Evolutionary conservation across 495 filamentous ascomycete genomes (phyloP).

Genomic region (Recurvomyces mirabilis): DNA sequence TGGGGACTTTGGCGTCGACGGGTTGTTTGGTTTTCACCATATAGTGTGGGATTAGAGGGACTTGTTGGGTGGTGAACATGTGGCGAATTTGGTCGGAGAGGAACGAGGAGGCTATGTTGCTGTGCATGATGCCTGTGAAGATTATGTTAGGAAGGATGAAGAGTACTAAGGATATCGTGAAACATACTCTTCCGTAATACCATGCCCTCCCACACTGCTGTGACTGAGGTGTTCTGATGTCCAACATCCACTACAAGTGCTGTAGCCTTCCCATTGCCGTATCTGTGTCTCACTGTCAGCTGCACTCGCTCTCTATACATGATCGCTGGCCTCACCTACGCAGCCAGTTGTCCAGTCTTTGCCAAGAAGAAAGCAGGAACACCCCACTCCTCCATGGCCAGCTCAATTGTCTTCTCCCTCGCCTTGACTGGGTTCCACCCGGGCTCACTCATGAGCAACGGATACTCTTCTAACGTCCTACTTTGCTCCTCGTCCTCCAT

Average conservation of each 20-base stretch:
- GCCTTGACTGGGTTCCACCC: conserved; percentile 82
- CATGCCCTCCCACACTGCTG: conserved; percentile 87
- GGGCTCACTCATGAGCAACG: conserved; percentile 86
- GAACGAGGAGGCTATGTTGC: conserved; percentile 77
- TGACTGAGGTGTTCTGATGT: conserved; percentile 80
- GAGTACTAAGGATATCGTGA: neutral
- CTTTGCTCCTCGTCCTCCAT: conserved; percentile 57
- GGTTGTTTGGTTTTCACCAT: conserved; percentile 73
- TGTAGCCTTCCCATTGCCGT: conserved; percentile 83
- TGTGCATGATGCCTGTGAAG: conserved; percentile 57
- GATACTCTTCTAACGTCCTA: conserved; percentile 75
- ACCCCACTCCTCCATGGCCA: conserved; percentile 92
- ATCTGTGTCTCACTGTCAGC: conserved; percentile 37
- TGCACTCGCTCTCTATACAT: neutral
- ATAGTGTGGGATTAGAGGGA: conserved; percentile 75
- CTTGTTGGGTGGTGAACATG: conserved; percentile 61
- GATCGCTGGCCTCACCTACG: conserved; percentile 38
- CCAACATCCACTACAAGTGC: conserved; percentile 87
- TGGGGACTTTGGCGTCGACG: conserved; percentile 76
- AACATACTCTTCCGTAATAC: conserved; percentile 61
- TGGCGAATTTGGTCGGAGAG: conserved; percentile 76
- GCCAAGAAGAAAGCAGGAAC: conserved; percentile 87
- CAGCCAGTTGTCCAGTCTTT: conserved; percentile 51
- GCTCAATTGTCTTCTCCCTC: conserved; percentile 83
- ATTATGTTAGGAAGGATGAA: too few relatives aligned